A percentile compares a stretch with the other conserved stretches of the same genome.
phyloP scores from a whole-genome alignment of 768 basidiomycete genomes.

The Galerina sulciceps region DNA sequence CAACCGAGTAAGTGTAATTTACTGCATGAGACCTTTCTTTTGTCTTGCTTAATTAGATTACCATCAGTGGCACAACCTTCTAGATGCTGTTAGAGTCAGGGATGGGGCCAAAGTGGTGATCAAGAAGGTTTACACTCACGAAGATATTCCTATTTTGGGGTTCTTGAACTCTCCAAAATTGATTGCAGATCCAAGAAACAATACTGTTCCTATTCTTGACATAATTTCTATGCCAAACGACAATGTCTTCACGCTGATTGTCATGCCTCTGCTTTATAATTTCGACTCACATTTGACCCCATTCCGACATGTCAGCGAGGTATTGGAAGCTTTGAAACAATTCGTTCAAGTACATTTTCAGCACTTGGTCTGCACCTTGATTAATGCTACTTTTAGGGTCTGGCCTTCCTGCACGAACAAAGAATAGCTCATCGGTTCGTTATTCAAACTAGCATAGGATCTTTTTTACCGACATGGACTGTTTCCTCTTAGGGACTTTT shows the following conservation, averaged over 20 bases:
- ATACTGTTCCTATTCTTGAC: slow-evolving; percentile 16
- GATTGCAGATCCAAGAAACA: slow-evolving; percentile 13
- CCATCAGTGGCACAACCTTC: slow-evolving; percentile 8
- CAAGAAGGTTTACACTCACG: slow-evolving; percentile 9
- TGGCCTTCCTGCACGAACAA: slow-evolving; percentile 17
- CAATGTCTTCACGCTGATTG: slow-evolving; percentile 27
- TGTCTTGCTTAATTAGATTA: background rate
- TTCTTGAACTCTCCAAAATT: slow-evolving; percentile 10
- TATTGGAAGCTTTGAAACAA: slow-evolving; percentile 24
- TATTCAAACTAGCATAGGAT: background rate
- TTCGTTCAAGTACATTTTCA: slow-evolving; percentile 11
- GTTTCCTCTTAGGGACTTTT: slow-evolving; percentile 16
- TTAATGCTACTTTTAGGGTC: slow-evolving; percentile 7
- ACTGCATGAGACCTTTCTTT: background rate
- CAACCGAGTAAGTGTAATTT: background rate
- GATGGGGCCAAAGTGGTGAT: slow-evolving; percentile 19
- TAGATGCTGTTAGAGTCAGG: slow-evolving; percentile 18
- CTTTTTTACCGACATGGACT: background rate
- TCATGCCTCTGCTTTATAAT: slow-evolving; percentile 35
- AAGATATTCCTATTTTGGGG: slow-evolving; percentile 2
- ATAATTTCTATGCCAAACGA: slow-evolving; percentile 2
- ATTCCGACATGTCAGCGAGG: slow-evolving; percentile 23
- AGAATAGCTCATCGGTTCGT: slow-evolving; percentile 23
- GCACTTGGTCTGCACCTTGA: background rate
- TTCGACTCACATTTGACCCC: slow-evolving; percentile 22